Evolutionary conservation across 2,329 filamentous ascomycete genomes (phyloP).

Genomic region (Fusarium brachygibbosum): DNA sequence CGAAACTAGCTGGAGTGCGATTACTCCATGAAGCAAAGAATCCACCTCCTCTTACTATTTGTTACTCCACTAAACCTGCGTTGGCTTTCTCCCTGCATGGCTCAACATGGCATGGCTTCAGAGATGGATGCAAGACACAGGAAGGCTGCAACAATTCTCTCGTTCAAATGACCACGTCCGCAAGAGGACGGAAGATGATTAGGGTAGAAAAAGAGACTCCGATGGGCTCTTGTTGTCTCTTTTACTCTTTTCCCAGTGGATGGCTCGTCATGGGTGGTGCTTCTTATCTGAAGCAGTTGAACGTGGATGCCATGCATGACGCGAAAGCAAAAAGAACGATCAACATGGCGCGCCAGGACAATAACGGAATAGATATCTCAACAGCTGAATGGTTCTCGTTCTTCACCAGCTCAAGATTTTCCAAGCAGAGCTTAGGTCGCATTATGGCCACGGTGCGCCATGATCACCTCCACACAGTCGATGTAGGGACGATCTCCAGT

Average conservation of each 20-base stretch:
- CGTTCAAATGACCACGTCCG: not conserved
- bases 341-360: slow-evolving; percentile 38
- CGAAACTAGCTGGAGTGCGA: not conserved
- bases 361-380: slow-evolving; percentile 33
- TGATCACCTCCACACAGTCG: slow-evolving; percentile 47
- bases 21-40: slow-evolving; percentile 13
- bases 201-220: slow-evolving; percentile 5
- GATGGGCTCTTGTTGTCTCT: slow-evolving; percentile 1
- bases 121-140: slow-evolving; percentile 24
- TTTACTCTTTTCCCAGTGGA: slow-evolving; percentile 1
- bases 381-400: slow-evolving; percentile 29
- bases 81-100: slow-evolving; percentile 42
- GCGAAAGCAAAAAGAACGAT: slow-evolving; percentile 26
- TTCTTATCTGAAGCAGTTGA: slow-evolving; percentile 20
- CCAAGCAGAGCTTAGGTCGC: slow-evolving; percentile 20
- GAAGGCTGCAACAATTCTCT: slow-evolving; percentile 9
- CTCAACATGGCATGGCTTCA: slow-evolving; percentile 31
- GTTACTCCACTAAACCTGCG: slow-evolving; percentile 25
- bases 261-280: slow-evolving; percentile 10
- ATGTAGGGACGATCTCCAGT: slow-evolving; percentile 47
- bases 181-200: slow-evolving; percentile 11
- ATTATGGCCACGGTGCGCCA: slow-evolving; percentile 44
- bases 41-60: slow-evolving; percentile 4
- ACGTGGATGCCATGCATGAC: slow-evolving; percentile 17
- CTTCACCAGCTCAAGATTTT: slow-evolving; percentile 32